Base-by-base conservation (phyloP, 495 filamentous ascomycete genomes). In the Aspergillus ostianus region DNA sequence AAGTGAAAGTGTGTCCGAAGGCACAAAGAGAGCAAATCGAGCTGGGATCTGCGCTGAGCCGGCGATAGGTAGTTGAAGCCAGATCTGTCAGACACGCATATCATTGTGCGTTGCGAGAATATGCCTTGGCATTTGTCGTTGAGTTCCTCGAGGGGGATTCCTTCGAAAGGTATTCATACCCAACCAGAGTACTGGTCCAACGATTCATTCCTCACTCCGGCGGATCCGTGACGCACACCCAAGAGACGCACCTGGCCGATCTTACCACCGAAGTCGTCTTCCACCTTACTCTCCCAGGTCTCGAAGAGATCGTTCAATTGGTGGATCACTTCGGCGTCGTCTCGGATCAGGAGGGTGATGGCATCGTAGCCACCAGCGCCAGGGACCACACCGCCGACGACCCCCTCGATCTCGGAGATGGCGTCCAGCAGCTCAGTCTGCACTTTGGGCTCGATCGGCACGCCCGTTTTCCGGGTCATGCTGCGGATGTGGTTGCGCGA, bases 331-430 rank as follows among this genome's bases (percentile, higher is more conserved):
- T 82, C 78, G 18, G 80, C 80, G 58, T 90, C 85, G 68, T 98
- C 91, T 62, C 80, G 83, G 45, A 95, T 80, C 60, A 98, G 70
- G 53, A 98, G 66, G 6, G 86, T 91, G 60, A 96, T 82, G 5
- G 94, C 94, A 83, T 98, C 94, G 69, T 89, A 97, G 3, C 94
- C 94, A 27, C 94, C 94, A 7, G 94, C 94, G 2, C 94, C 94
- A 5, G 94, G 94, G 0, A 97, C 95, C 3, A 98, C 91, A 9
- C 92, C 93, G 1, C 91, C 94, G 56, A 91, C 81, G 7, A 98
- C 91, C 15, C 95, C 95, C 0, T 87, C 82, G 2, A 97, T 71
- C 20, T 72, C 70, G 19, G 82, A 84, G 55, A 90, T 80, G 46
- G 85, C 88, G 74, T 98, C 88, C 45, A 98, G 74, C 60, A 98